Percentiles rank a stretch among this genome's conserved stretches.
These are phyloP conservation scores for Pulveroboletus ravenelii DNA, from an alignment of 768 basidiomycete genomes.

Conservation along the genomic window DNA sequence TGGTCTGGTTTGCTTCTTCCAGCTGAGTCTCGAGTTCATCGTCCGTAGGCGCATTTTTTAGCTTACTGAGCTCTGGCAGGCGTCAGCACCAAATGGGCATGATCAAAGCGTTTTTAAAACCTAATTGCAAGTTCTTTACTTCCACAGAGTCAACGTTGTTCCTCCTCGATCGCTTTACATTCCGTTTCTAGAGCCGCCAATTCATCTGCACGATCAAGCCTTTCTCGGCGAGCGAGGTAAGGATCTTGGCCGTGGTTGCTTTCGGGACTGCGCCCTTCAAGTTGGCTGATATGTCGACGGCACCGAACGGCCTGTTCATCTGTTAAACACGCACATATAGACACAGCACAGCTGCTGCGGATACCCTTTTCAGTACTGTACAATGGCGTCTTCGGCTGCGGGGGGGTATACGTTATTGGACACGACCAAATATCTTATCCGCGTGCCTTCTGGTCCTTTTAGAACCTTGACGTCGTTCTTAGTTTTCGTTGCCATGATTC, in stretches of 20 bases:
- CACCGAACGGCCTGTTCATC: slow-evolving; percentile 94
- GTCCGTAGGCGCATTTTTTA: slow-evolving; percentile 67
- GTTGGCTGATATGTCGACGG: slow-evolving; percentile 88
- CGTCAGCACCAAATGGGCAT: slow-evolving; percentile 8
- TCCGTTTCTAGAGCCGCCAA: slow-evolving; percentile 59
- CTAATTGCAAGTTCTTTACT: slow-evolving; percentile 41
- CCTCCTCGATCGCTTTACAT: slow-evolving; percentile 50
- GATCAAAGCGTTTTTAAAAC: slow-evolving; percentile 6
- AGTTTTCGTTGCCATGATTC: slow-evolving; percentile 40
- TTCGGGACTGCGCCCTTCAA: slow-evolving; percentile 87
- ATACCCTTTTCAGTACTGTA: slow-evolving; percentile 76
- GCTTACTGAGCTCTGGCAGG: slow-evolving; percentile 54
- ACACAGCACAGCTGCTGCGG: neutral
- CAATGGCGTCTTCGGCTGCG: slow-evolving; percentile 67
- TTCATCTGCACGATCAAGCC: slow-evolving; percentile 74
- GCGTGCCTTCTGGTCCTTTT: slow-evolving; percentile 69
- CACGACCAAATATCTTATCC: too few relatives aligned
- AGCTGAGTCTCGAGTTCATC: slow-evolving; percentile 56
- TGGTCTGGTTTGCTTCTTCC: slow-evolving; percentile 45
- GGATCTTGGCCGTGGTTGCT: slow-evolving; percentile 77
- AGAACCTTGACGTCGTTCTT: slow-evolving; percentile 56
- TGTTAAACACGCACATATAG: slow-evolving; percentile 28
- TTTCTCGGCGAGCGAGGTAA: slow-evolving; percentile 78
- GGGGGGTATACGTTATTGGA: neutral
- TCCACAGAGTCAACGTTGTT: slow-evolving; percentile 51